Conservation (phyloP, 257 asterid genomes). For the Nicotiana noctiflora region DNA sequence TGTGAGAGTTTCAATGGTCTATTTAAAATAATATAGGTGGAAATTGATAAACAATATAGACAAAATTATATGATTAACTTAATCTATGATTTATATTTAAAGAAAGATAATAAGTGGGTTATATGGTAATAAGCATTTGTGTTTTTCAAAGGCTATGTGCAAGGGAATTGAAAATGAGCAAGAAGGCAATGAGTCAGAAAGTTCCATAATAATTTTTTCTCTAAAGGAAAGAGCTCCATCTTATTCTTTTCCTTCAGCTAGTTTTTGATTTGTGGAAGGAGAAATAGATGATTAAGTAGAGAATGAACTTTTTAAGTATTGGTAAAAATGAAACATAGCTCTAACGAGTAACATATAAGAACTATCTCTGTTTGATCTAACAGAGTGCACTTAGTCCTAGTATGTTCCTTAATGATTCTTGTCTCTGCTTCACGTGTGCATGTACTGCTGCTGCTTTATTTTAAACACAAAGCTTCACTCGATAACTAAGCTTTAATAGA, state of each 20-base stretch:
- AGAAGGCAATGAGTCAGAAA: background rate
- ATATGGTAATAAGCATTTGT: background rate
- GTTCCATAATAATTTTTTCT: background rate
- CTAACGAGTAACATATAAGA: no score
- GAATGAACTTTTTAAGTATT: no score
- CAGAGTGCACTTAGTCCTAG: no score
- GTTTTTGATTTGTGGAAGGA: background rate
- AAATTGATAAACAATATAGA: background rate
- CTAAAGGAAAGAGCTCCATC: background rate
- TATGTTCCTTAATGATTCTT: no score
- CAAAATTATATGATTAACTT: background rate
- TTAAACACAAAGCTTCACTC: no score
- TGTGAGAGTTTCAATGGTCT: background rate
- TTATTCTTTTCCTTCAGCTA: background rate
- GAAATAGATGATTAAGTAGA: background rate
- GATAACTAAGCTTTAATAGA: no score
- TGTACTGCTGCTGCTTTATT: no score
- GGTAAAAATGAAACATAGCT: no score
- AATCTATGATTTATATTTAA: background rate
- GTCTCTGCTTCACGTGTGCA: no score
- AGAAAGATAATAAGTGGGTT: background rate
- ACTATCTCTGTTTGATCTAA: no score
- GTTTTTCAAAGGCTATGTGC: no score
- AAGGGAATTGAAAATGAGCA: background rate
- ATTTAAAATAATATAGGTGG: background rate